Conservation (phyloP, 306 rosid species). For the Mimosa bimucronata region DNA sequence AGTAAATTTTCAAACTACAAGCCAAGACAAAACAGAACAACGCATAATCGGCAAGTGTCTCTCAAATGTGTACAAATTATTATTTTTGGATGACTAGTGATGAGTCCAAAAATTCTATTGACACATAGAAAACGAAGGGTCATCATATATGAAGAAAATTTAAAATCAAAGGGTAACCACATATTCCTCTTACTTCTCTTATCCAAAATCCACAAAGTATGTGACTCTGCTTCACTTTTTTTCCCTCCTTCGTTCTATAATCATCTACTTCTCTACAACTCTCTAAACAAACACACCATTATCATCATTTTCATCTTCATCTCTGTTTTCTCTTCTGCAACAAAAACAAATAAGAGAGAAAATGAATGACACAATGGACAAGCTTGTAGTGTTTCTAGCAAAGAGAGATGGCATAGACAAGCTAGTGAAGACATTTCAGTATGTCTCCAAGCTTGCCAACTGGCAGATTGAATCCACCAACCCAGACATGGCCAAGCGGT, state of each 20-base stretch:
- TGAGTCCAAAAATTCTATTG: constrained; percentile 26
- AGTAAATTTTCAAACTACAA: background rate
- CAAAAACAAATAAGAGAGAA: constrained; percentile 1
- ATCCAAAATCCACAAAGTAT: constrained; percentile 58
- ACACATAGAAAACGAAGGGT: constrained; percentile 39
- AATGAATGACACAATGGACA: constrained; percentile 85
- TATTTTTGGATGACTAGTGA: background rate
- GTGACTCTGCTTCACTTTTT: constrained; percentile 55
- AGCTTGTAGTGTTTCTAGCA: constrained; percentile 84
- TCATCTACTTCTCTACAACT: background rate
- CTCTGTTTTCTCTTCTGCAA: background rate
- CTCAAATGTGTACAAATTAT: background rate
- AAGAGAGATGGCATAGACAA: constrained; percentile 99
- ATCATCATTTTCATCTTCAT: background rate
- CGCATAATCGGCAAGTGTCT: constrained; percentile 17
- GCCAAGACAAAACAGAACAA: background rate
- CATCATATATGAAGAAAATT: background rate
- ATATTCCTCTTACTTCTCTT: constrained; percentile 52
- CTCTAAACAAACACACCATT: background rate
- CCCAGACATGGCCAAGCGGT: constrained; percentile 54
- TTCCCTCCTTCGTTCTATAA: background rate
- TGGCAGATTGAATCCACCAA: constrained; percentile 64
- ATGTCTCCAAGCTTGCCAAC: constrained; percentile 83
- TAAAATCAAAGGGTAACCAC: constrained; percentile 53
- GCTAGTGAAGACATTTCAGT: constrained; percentile 94